Evolutionary conservation across 2,329 filamentous ascomycete genomes (phyloP), one percentile per base, ranked within the genome.

Genomic region (Tolypocladium amazonense): DNA sequence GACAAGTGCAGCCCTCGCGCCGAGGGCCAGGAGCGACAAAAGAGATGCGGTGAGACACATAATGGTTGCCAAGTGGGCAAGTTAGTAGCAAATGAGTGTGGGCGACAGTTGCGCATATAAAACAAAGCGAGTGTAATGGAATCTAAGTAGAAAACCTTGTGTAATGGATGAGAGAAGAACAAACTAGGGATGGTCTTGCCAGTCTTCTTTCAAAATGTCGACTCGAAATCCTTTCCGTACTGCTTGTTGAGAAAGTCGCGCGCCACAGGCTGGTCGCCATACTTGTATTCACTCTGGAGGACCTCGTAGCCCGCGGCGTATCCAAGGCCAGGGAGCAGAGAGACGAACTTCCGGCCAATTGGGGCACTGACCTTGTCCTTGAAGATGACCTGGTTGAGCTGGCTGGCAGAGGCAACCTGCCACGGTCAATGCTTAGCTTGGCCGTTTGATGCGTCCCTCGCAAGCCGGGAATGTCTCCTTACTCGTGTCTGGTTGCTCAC

Each of bases 261-360:
- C 45, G 90, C 92, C 69, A 97, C 90, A 52, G 94, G 94, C 80
- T 99, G 94, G 57, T 94, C 94, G 66, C 94, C 94, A 72, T 97
- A 99, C 80, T 99, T 99, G 84, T 99, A 99, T 73, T 99, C 86
- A 75, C 94, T 84, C 83, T 99, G 94, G 60, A 96, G 85, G 63
- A 97, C 82, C 84, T 99, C 99, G 83, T 99, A 99, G 63, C 92
- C 92, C 60, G 94, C 94, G 60, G 94, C 94, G 75, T 99, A 99
- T 71, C 94, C 94, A 62, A 99, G 84, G 71, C 94, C 94, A 38
- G 94, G 94, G 79, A 99, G 99, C 55, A 99, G 84, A 52, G 93
- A 97, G 71, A 97, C 83, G 76, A 97, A 97, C 75, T 97, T 97
- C 68, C 80, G 80, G 59, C 82, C 81, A 38, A 83, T 67, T 7